A percentile compares a stretch with the other conserved stretches of the same genome.
phyloP scores from a whole-genome alignment of 257 asterid species.

The Paraleonurus japonicus region DNA sequence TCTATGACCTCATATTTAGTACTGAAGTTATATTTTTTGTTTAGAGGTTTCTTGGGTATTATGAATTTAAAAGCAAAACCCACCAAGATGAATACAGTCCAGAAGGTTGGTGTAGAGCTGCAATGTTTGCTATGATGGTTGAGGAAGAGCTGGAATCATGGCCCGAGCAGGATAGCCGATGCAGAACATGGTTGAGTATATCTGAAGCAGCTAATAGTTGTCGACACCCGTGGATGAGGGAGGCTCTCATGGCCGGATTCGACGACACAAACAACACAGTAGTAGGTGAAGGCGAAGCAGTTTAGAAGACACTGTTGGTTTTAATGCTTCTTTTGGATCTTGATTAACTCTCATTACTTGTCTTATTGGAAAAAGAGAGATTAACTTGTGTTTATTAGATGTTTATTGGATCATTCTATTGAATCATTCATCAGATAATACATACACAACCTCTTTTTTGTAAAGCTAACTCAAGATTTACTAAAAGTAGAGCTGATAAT shows the following conservation, averaged over 20 bases:
- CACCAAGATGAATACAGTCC: conserved; percentile 36
- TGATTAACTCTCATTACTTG: neutral
- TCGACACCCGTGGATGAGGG: conserved; percentile 41
- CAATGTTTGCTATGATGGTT: conserved; percentile 35
- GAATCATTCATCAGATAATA: neutral
- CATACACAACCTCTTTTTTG: neutral
- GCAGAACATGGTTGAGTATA: conserved; percentile 32
- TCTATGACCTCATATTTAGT: neutral
- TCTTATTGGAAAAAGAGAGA: neutral
- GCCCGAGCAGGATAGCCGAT: conserved; percentile 38
- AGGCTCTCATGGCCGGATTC: conserved; percentile 27
- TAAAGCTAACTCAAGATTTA: neutral
- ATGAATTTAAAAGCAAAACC: conserved; percentile 38
- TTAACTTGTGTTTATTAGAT: neutral
- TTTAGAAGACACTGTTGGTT: neutral
- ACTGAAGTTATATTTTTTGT: neutral
- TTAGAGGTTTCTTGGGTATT: conserved; percentile 36
- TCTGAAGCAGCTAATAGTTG: conserved; percentile 33
- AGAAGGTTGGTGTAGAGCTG: conserved; percentile 37
- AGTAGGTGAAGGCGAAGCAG: neutral
- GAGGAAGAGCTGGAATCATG: conserved; percentile 34
- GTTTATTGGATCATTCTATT: neutral
- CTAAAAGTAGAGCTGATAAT: conserved; percentile 10
- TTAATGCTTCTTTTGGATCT: neutral
- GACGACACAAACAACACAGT: neutral